Conservation (phyloP, 129 eudicot species). For the Artemisia argyi region DNA sequence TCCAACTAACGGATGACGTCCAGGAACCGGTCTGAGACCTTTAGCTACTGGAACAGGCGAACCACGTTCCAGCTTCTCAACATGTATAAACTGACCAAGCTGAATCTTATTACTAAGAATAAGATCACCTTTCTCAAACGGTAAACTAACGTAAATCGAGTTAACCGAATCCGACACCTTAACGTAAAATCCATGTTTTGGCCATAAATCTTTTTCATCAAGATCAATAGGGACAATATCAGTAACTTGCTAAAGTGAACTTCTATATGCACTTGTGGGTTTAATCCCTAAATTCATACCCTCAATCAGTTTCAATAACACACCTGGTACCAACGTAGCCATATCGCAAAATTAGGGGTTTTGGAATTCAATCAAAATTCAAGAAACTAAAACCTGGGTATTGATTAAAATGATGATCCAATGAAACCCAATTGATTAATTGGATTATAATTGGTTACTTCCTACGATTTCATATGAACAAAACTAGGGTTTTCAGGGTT, state of each 20-base stretch:
- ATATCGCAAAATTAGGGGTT: conserved; percentile 25
- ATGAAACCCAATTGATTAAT: neutral
- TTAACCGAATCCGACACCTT: conserved; percentile 88
- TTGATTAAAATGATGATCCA: neutral
- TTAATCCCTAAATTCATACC: conserved; percentile 71
- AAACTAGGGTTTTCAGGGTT: conserved; percentile 21
- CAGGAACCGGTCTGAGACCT: conserved; percentile 81
- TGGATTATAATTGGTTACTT: neutral
- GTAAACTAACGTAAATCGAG: conserved; percentile 72
- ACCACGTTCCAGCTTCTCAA: conserved; percentile 68
- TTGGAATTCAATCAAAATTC: neutral
- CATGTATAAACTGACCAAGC: conserved; percentile 82
- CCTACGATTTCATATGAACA: neutral
- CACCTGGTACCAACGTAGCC: conserved; percentile 80
- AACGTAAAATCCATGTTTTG: conserved; percentile 79
- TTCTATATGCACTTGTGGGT: conserved; percentile 69
- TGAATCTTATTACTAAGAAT: conserved; percentile 78
- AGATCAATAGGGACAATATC: conserved; percentile 90
- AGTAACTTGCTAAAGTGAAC: conserved; percentile 71
- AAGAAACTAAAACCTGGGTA: conserved; percentile 2
- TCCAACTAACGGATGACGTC: conserved; percentile 80
- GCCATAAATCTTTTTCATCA: conserved; percentile 75
- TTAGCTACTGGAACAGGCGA: conserved; percentile 81
- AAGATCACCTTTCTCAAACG: conserved; percentile 77
- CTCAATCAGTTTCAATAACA: conserved; percentile 62